Evolutionary conservation across 768 basidiomycete species (phyloP).

Genomic region (Phylloporus sp.): DNA sequence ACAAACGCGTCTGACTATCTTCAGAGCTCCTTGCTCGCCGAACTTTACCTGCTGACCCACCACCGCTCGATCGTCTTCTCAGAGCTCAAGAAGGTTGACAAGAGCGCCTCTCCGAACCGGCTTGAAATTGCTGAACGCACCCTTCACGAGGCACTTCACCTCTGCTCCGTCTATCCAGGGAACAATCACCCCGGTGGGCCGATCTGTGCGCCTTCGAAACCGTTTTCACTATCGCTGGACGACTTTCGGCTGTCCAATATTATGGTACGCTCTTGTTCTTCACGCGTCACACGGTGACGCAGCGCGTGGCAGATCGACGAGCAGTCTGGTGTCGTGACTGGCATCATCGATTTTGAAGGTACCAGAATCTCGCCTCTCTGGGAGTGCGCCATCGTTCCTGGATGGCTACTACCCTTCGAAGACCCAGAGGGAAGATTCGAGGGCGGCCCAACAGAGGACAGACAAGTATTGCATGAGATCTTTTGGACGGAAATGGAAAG

Average conservation of each 20-base stretch:
- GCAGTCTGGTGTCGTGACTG: neutral
- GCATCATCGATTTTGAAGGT: neutral
- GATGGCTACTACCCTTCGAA: neutral
- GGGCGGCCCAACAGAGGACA: neutral
- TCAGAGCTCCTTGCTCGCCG: neutral
- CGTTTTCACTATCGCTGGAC: neutral
- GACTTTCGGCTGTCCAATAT: conserved; percentile 4
- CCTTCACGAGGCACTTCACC: neutral
- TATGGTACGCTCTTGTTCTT: neutral
- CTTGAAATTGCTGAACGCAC: neutral
- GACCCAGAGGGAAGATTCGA: neutral
- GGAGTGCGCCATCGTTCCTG: neutral
- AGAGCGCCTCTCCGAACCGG: no score
- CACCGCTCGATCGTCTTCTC: neutral
- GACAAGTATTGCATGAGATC: neutral
- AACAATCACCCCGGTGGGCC: neutral
- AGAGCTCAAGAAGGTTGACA: neutral
- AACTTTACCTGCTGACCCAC: neutral
- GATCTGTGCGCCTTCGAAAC: neutral
- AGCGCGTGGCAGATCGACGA: neutral
- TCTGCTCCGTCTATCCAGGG: neutral
- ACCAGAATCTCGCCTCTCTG: neutral
- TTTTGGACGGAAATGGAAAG: neutral
- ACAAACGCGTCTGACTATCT: neutral
- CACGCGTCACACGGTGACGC: neutral